Evolutionary conservation across 108 stramenopile species (phyloP).

Genomic region (Discostella pseudostelligera): DNA sequence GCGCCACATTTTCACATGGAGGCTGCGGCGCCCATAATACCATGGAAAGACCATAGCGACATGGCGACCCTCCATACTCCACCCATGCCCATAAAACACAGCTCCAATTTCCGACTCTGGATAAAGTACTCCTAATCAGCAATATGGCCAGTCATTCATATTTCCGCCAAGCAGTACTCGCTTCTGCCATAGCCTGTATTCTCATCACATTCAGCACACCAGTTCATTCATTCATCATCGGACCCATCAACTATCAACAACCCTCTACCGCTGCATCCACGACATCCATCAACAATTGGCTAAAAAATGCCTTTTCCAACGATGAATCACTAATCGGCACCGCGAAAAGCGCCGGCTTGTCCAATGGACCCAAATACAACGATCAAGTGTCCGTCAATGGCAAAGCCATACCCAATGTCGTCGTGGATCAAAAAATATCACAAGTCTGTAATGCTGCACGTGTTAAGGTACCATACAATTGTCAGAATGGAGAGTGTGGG

Average conservation of each 20-base stretch:
- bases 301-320: slow-evolving; percentile 77
- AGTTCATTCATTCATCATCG: background rate
- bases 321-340: slow-evolving; percentile 74
- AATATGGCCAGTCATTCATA: background rate
- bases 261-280: slow-evolving; percentile 10
- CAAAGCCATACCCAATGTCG: slow-evolving; percentile 66
- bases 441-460: slow-evolving; percentile 69
- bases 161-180: background rate
- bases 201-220: background rate
- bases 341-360: slow-evolving; percentile 67
- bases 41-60: too few species aligned
- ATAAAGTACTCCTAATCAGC: background rate
- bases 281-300: slow-evolving; percentile 63
- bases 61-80: too few species aligned
- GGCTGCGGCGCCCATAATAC: too few species aligned
- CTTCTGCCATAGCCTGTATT: background rate
- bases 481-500: slow-evolving; percentile 87
- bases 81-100: too few species aligned
- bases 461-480: slow-evolving; percentile 85
- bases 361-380: slow-evolving; percentile 69
- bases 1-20: too few species aligned
- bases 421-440: slow-evolving; percentile 79
- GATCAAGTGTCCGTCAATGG: slow-evolving; percentile 83
- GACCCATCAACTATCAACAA: background rate
- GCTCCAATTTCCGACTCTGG: background rate